Evolutionary conservation across 495 filamentous ascomycete genomes (phyloP).

Genomic region (Penicillium manginii): DNA sequence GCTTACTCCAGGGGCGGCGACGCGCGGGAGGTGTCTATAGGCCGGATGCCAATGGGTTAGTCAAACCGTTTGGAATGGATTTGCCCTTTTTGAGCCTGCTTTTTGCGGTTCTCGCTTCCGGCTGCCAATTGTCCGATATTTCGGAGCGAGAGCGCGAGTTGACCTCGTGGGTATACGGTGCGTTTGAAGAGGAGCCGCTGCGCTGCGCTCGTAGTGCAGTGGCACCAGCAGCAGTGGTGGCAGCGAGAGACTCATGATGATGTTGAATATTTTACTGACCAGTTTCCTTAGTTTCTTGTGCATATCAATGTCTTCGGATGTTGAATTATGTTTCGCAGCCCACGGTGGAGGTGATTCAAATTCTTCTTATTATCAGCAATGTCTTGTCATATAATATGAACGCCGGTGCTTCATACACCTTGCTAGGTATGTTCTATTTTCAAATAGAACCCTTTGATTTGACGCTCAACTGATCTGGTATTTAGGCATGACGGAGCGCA

Average conservation of each 20-base stretch:
- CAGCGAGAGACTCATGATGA: background rate
- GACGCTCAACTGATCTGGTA: constrained; percentile 6
- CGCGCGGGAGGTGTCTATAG: constrained; percentile 47
- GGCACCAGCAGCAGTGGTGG: background rate
- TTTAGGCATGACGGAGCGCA: constrained; percentile 60
- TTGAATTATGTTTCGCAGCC: constrained; percentile 64
- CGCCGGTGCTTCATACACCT: constrained; percentile 62
- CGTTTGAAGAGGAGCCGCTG: constrained; percentile 15
- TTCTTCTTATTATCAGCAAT: constrained; percentile 61
- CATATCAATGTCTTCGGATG: constrained; percentile 64
- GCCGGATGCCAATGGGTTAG: constrained; percentile 39
- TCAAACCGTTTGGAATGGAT: constrained; percentile 49
- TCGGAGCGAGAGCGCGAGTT: constrained; percentile 59
- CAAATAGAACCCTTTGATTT: background rate
- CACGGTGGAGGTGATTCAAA: constrained; percentile 59
- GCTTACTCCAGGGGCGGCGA: constrained; percentile 68
- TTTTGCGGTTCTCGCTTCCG: constrained; percentile 80
- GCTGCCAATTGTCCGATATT: constrained; percentile 74
- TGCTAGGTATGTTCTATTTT: constrained; percentile 48
- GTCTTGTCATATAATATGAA: constrained; percentile 69
- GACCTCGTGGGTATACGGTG: constrained; percentile 64
- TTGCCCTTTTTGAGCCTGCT: constrained; percentile 50
- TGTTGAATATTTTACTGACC: constrained; percentile 13
- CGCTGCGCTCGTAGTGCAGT: background rate
- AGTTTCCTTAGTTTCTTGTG: constrained; percentile 55